Evolutionary conservation across 768 basidiomycete genomes (phyloP), one percentile per base, ranked within the genome.

Genomic region (Hortiboletus campestris): DNA sequence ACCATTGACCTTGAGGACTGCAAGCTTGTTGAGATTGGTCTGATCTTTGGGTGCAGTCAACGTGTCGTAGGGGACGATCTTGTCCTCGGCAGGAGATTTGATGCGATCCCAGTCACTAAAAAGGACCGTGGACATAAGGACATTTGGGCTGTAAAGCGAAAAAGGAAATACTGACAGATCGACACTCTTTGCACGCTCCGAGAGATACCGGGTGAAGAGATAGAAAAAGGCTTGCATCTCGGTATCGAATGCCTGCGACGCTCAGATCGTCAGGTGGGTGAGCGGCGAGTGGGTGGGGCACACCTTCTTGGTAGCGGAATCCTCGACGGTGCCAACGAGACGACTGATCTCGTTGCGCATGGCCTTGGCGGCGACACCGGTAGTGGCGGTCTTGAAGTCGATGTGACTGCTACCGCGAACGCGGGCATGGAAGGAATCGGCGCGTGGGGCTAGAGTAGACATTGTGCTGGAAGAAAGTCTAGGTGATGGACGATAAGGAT

Each of bases 341-440:
- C 84, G 84, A 73, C 89, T 89, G 76, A 99, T 88, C 79, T 98
- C 97, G 72, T 98, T 97, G 79, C 94, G 87, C 96, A 98, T 98
- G 53, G 94, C 81, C 79, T 97, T 98, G 63, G 91, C 89, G 28
- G 91, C 89, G 61, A 94, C 88, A 62, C 92, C 93, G 51, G 93
- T 94, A 49, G 85, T 95, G 60, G 96, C 96, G n/a, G 93, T 95
- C 80, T 95, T 94, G 85, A 96, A 96, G 76, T 98, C 90, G 78
- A 91, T 86, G 72, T 91, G 88, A 63, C 83, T 85, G 51, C 85
- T 83, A 62, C 89, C 89, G 56, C 89, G 84, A 51, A 81, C 83
- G 59, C 89, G 86, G 67, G 84, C 79, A 62, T 80, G 84, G 82
- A 88, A 77, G 55, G 87, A 80, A 60, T 90, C 86, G 66, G 72